Conservation (phyloP, 208 protist genomes). For the Acanthamoeba lenticulata region DNA sequence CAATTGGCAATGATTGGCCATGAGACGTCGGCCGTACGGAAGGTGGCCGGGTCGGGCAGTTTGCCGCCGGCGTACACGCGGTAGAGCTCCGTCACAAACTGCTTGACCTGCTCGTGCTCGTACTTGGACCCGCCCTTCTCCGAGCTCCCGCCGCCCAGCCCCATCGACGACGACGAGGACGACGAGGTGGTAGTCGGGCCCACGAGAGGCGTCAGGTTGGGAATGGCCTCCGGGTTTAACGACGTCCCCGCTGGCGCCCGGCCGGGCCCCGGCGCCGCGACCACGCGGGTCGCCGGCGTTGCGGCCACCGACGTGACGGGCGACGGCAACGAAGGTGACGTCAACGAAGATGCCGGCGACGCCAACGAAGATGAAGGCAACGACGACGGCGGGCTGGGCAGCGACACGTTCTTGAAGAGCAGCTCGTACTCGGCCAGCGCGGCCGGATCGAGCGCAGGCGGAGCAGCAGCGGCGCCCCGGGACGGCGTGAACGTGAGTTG, state of each 20-base stretch:
- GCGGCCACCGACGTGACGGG: no score
- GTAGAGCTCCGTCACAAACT: background rate
- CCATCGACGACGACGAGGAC: background rate
- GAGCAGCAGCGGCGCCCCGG: background rate
- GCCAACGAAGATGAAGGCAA: no score
- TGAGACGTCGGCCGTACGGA: background rate
- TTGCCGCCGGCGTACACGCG: background rate
- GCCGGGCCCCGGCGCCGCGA: no score
- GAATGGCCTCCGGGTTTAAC: background rate
- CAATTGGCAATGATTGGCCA: background rate
- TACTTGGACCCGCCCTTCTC: background rate
- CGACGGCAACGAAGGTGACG: background rate
- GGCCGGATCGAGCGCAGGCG: background rate
- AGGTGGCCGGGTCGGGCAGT: background rate
- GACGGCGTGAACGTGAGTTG: background rate
- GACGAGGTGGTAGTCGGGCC: background rate
- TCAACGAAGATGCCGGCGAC: background rate
- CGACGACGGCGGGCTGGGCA: background rate
- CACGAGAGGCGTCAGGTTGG: background rate
- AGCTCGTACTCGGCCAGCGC: background rate
- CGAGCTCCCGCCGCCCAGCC: background rate
- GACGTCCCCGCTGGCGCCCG: background rate
- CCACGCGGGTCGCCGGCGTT: background rate
- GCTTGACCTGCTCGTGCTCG: background rate
- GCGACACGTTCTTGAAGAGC: background rate